Evolutionary conservation across 306 rosid genomes (phyloP).

Genomic region (Potentilla sterilis): DNA sequence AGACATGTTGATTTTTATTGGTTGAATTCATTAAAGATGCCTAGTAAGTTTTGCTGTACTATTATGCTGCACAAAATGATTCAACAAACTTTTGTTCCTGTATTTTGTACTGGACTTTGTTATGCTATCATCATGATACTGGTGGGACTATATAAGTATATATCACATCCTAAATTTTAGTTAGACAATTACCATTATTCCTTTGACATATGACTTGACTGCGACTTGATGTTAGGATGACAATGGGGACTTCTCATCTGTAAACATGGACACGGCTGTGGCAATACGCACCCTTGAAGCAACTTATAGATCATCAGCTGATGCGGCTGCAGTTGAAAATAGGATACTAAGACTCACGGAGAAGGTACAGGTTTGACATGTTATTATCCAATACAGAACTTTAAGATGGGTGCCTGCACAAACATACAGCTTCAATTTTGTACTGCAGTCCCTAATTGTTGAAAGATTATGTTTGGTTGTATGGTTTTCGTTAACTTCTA

Average conservation of each 20-base stretch:
- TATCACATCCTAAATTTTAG: not conserved
- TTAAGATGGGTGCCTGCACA: not conserved
- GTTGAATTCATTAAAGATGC: not conserved
- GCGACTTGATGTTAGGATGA: constrained; percentile 62
- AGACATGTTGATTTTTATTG: not conserved
- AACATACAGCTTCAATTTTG: not conserved
- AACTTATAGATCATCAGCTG: constrained; percentile 90
- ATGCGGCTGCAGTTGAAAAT: constrained; percentile 90
- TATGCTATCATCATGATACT: not conserved
- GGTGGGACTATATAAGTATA: not conserved
- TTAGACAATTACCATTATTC: not conserved
- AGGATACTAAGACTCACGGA: constrained; percentile 85
- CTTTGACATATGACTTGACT: constrained; percentile 18
- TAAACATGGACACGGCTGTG: constrained; percentile 99
- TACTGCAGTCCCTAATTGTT: not conserved
- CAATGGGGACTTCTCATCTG: constrained; percentile 89
- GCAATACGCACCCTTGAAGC: constrained; percentile 99
- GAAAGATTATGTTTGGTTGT: constrained; percentile 18
- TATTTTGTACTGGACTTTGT: not conserved
- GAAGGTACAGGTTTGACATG: constrained; percentile 43
- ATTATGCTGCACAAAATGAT: not conserved
- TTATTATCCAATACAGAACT: not conserved
- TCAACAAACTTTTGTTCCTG: no score
- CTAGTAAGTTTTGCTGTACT: not conserved
- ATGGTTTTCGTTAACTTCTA: constrained; percentile 22